phyloP scores from a whole-genome alignment of 805 yeast species.

The Wickerhamomyces bisporus region DNA sequence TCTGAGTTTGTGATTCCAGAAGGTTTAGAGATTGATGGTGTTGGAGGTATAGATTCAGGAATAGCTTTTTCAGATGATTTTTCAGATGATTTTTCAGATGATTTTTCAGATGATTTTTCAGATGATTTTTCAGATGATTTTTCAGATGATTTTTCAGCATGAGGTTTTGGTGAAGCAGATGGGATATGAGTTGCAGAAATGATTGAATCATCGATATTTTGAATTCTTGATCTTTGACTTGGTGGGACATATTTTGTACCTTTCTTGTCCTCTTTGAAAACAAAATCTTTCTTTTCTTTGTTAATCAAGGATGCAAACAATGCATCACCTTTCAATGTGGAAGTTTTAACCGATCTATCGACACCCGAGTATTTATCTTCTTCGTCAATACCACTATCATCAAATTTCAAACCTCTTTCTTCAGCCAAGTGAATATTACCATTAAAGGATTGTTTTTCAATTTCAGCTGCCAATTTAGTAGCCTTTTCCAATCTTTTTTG shows the following conservation, averaged over 20 bases:
- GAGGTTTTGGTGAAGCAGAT: not conserved
- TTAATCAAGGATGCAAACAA: slow-evolving; percentile 23
- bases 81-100: not conserved
- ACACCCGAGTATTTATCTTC: slow-evolving; percentile 97
- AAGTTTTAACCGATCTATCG: slow-evolving; percentile 15
- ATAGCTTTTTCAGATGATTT: not conserved
- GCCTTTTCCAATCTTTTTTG: slow-evolving; percentile 62
- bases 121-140: not conserved
- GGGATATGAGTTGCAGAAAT: slow-evolving; percentile 39
- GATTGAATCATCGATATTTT: slow-evolving; percentile 58
- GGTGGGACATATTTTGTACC: slow-evolving; percentile 49
- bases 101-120: not conserved
- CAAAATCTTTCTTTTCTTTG: slow-evolving; percentile 32
- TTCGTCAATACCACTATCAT: slow-evolving; percentile 87
- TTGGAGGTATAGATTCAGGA: slow-evolving; percentile 1
- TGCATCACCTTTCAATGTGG: slow-evolving; percentile 19
- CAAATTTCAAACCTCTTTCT: slow-evolving; percentile 75
- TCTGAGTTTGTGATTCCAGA: too few species aligned
- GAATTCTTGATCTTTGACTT: slow-evolving; percentile 44
- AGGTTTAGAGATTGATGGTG: slow-evolving; percentile 1
- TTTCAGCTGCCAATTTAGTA: slow-evolving; percentile 75
- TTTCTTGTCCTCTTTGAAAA: slow-evolving; percentile 19
- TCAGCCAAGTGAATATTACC: slow-evolving; percentile 84
- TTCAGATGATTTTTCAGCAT: too few species aligned
- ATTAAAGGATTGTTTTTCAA: slow-evolving; percentile 57